A percentile compares a stretch with the other conserved stretches of the same genome.
phyloP scores from a whole-genome alignment of 2,329 filamentous ascomycete species.

The Aspergillus pseudoglaucus region DNA sequence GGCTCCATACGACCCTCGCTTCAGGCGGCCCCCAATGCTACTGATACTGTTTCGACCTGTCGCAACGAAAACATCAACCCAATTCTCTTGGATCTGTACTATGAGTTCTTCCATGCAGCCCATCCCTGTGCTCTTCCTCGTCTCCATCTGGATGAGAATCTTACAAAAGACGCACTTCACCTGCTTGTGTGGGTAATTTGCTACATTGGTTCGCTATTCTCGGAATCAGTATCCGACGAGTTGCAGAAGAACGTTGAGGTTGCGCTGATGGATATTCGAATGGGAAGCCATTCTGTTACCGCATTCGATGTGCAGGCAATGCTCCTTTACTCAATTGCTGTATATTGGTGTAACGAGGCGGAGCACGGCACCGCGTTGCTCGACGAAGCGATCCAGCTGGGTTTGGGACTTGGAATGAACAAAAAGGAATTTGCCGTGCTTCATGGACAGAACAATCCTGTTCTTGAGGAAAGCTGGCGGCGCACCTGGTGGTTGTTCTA shows the following conservation, averaged over 20 bases:
- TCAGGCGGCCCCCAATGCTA: background rate
- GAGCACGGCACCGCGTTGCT: constrained; percentile 5
- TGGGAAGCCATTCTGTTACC: background rate
- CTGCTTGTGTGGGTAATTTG: constrained; percentile 16
- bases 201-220: constrained; percentile 17
- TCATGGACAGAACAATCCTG: constrained; percentile 2
- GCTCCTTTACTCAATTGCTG: constrained; percentile 14
- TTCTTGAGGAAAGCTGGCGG: constrained; percentile 40
- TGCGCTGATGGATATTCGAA: background rate
- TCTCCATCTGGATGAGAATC: constrained; percentile 5
- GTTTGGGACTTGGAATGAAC: constrained; percentile 8
- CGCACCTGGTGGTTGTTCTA: constrained; percentile 42
- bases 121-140: constrained; percentile 19
- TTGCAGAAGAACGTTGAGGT: constrained; percentile 1
- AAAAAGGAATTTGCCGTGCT: background rate
- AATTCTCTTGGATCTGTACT: constrained; percentile 13
- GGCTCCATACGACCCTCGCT: background rate
- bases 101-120: constrained; percentile 18
- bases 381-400: constrained; percentile 7
- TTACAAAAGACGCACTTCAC: constrained; percentile 8
- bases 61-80: background rate
- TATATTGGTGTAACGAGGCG: constrained; percentile 13
- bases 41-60: background rate
- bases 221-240: constrained; percentile 1
- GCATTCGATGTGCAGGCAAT: constrained; percentile 15